Percentiles rank a stretch among this genome's conserved stretches.
Conservation (phyloP, 768 basidiomycete genomes). For the Psilocybe subaeruginosa region DNA sequence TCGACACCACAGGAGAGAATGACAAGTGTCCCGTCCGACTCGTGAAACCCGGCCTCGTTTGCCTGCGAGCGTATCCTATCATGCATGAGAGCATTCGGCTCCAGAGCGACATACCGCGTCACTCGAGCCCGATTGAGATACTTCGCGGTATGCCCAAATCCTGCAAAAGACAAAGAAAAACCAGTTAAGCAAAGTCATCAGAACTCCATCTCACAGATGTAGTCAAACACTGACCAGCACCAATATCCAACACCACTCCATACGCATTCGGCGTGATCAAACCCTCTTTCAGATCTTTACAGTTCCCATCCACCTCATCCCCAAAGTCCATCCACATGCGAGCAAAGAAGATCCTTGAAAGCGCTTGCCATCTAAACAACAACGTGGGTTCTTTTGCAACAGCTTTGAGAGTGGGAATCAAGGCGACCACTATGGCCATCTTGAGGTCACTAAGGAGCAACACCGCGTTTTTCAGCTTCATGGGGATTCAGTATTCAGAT, state of each 20-base stretch:
- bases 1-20: slow-evolving; percentile 70
- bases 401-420: slow-evolving; percentile 47
- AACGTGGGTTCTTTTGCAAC: slow-evolving; percentile 44
- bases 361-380: slow-evolving; percentile 41
- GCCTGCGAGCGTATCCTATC: slow-evolving; percentile 52
- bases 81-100: slow-evolving; percentile 74
- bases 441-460: slow-evolving; percentile 45
- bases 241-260: slow-evolving; percentile 69
- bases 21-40: slow-evolving; percentile 52
- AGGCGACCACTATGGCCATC: slow-evolving; percentile 37
- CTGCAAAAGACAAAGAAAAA: slow-evolving; percentile 30
- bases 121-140: slow-evolving; percentile 62
- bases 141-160: slow-evolving; percentile 61
- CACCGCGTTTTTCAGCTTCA: slow-evolving; percentile 52
- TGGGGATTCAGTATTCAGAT: slow-evolving; percentile 19
- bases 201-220: not conserved
- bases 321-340: slow-evolving; percentile 60
- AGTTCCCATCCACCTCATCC: slow-evolving; percentile 45
- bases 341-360: slow-evolving; percentile 62
- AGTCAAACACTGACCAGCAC: slow-evolving; percentile 54
- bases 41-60: slow-evolving; percentile 50
- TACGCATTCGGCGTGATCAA: slow-evolving; percentile 58
- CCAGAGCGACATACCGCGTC: slow-evolving; percentile 69
- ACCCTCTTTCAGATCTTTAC: slow-evolving; percentile 39
- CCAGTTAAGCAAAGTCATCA: not conserved